Conservation (phyloP, 1,139 yeast species). For the Candida sojae region DNA sequence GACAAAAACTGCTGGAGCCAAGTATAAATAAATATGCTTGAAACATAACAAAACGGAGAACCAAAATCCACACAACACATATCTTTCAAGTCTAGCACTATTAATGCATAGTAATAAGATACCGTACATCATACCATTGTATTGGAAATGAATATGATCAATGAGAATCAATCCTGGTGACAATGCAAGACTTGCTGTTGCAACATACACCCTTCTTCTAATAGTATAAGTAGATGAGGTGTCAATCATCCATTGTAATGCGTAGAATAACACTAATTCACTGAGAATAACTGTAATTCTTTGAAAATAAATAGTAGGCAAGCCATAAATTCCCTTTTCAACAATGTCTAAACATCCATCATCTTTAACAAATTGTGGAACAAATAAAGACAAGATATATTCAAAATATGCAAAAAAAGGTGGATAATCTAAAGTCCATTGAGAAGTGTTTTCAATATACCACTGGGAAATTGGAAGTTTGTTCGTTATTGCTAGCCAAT, state of each 20-base stretch:
- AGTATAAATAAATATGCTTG: slow-evolving; percentile 88
- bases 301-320: slow-evolving; percentile 81
- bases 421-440: slow-evolving; percentile 97
- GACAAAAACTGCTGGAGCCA: slow-evolving; percentile 93
- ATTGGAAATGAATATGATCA: slow-evolving; percentile 94
- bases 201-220: slow-evolving; percentile 60
- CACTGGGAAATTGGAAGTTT: slow-evolving; percentile 75
- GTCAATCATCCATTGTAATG: slow-evolving; percentile 72
- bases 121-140: slow-evolving; percentile 92
- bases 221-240: slow-evolving; percentile 38
- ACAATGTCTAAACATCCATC: slow-evolving; percentile 84
- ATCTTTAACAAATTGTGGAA: slow-evolving; percentile 58
- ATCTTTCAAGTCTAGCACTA: slow-evolving; percentile 60
- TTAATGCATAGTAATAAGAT: slow-evolving; percentile 72
- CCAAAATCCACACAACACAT: slow-evolving; percentile 67
- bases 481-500: slow-evolving; percentile 92
- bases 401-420: slow-evolving; percentile 97
- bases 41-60: slow-evolving; percentile 83
- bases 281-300: slow-evolving; percentile 76
- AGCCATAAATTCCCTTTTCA: slow-evolving; percentile 64
- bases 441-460: slow-evolving; percentile 83
- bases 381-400: slow-evolving; percentile 71
- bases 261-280: slow-evolving; percentile 69
- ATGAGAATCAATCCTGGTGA: slow-evolving; percentile 88
- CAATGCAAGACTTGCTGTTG: slow-evolving; percentile 78